phyloP scores from a whole-genome alignment of 225 moss, liverwort and hornwort species.

The Bryum argenteum region DNA sequence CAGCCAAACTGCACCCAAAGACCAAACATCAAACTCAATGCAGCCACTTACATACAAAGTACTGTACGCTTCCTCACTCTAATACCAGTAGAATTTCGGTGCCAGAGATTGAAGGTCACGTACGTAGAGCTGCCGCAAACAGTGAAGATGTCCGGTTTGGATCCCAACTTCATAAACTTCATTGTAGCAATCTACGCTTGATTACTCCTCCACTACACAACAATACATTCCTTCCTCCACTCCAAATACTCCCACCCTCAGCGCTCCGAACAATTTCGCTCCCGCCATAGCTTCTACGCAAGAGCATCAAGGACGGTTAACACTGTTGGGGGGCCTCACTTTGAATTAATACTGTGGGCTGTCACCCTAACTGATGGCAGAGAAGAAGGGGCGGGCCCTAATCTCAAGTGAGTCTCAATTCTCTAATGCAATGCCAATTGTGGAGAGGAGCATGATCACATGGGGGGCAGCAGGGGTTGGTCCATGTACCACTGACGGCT shows the following conservation, averaged over 20 bases:
- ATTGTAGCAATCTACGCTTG: conserved; percentile 37
- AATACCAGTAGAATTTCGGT: not conserved
- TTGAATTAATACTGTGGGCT: no score
- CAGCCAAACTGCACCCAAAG: conserved; percentile 59
- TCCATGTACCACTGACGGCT: no score
- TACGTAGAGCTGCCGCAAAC: conserved; percentile 40
- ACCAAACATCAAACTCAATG: conserved; percentile 9
- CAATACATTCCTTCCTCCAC: conserved; percentile 1
- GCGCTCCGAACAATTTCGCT: not conserved
- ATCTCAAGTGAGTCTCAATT: no score
- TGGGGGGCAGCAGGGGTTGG: no score
- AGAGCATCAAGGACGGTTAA: no score
- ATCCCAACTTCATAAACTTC: conserved; percentile 67
- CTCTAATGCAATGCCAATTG: no score
- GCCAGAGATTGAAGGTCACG: conserved; percentile 14
- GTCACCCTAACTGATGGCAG: no score
- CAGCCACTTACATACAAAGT: not conserved
- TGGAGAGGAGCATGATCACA: no score
- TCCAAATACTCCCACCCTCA: not conserved
- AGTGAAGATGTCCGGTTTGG: conserved; percentile 47
- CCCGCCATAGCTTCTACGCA: not conserved
- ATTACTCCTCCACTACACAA: conserved; percentile 16
- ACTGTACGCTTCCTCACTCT: not conserved
- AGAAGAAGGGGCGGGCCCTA: no score
- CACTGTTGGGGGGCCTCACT: no score